Base-by-base conservation (phyloP, 805 yeast species). In the Monosporozyma solicola region DNA sequence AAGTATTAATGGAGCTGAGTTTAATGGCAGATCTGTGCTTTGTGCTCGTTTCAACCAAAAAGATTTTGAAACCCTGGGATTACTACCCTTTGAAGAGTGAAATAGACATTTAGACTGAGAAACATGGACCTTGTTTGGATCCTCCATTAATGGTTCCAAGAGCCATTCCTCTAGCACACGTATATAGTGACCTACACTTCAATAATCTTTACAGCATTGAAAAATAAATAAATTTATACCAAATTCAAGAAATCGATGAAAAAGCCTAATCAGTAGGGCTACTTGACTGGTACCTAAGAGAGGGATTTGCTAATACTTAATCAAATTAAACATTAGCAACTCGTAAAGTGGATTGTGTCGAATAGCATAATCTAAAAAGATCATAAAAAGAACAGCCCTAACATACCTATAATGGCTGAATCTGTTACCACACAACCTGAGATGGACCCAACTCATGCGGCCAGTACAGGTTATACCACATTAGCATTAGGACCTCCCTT, bases 11-110 rank as follows among this genome's bases (percentile, higher is more conserved):
- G 96, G 96, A 1, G 69, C 83, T 50, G 68, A 69, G 51, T 90
- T 83, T 62, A 80, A 82, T 57, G 90, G 82, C 47, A 72, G 96
- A 49, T 76, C 85, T 0, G 80, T 90, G 0, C 57, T 91, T 16
- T 81, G 87, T 53, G 76, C 85, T 0, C 87, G 73, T 60, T 75
- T 78, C 56, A 78, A 82, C 25, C 46, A 22, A 24, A 22, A 9
- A 4, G 46, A 43, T 24, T 43, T 43, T 13, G 46, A 43, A 24
- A 43, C 46, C 10, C 2, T 11, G 15, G 46, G 46, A 5, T 24
- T 43, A 22, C 31, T 43, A 24, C 46, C 46, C 8, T 43, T 43
- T 24, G 16, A 43, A 13, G 46, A 43, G 16, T 43, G n/a, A 29
- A 43, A 6, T 39, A 15, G 39, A 32, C 29, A 27, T 27, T 5